These are phyloP conservation scores for Cadophora luteo-olivacea DNA, from an alignment of 2,329 filamentous ascomycete genomes.

Conservation along the genomic window DNA sequence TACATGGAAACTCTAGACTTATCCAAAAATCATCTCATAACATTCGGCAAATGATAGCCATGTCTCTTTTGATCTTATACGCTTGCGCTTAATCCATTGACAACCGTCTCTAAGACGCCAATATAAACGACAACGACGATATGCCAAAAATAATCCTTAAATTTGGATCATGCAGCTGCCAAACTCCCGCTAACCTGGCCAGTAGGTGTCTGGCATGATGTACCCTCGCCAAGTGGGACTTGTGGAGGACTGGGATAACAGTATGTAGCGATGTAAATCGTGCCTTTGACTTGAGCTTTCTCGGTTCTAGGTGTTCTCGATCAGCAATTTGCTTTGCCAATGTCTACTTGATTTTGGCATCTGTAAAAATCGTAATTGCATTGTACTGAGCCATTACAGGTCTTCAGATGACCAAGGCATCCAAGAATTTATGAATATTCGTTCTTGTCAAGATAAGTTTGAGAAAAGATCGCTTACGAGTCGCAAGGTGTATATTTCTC, in stretches of 20 bases:
- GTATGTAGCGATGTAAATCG: constrained; percentile 17
- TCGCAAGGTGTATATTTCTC: constrained; percentile 12
- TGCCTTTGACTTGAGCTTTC: constrained; percentile 3
- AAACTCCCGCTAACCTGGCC: constrained; percentile 11
- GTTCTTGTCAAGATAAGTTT: too few relatives aligned
- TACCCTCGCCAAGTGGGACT: constrained; percentile 25
- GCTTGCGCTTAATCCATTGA: too few relatives aligned
- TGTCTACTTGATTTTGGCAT: background rate
- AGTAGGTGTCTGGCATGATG: constrained; percentile 27
- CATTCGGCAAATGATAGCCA: too few relatives aligned
- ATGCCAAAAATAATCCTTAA: background rate
- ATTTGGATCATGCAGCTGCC: background rate
- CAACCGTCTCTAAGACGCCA: background rate
- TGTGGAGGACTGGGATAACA: constrained; percentile 16
- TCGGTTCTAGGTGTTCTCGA: background rate
- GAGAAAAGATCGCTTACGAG: constrained; percentile 18
- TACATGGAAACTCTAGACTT: too few relatives aligned
- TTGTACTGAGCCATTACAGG: too few relatives aligned
- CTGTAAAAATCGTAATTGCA: too few relatives aligned
- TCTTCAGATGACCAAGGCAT: background rate
- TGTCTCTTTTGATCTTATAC: too few relatives aligned
- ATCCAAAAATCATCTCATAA: too few relatives aligned
- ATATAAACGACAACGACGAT: background rate
- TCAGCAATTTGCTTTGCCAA: background rate
- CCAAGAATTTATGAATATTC: too few relatives aligned